Evolutionary conservation across 164 flowering plant genomes (phyloP), one percentile per base, ranked within the genome.

Genomic region (Dillenia turbinata): DNA sequence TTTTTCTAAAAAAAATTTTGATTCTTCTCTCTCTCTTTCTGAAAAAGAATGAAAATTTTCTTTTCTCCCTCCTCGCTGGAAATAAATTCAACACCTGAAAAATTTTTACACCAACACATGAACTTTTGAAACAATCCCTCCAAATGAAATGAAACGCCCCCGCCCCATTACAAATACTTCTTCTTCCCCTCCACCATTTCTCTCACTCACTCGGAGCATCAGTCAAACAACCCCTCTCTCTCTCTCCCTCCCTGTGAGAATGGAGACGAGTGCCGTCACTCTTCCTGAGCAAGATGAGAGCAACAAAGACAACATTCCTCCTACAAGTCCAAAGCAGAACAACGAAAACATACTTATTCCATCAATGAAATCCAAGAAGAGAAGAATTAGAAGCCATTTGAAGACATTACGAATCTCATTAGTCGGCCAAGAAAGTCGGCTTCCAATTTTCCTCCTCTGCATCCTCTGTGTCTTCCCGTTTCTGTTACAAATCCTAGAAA

Each of bases 271-370:
- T n/a, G 54, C 14, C 17, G 16, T 59, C 44, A 11, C 50, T 44
- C 17, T 47, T 43, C 16, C 26, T 56, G 68, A 58, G 44, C 8
- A 52, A 45, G 59, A 65, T 1, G n/a, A n/a, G n/a, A n/a, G n/a
- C n/a, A 63, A 70, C 69, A 67, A 70, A 12, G 74, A 70, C 49
- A 74, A 67, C 60, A 45, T 59, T 33, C 57, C 66, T 49, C 67
- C 70, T 61, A 52, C 58, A 47, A 47, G 69, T 52, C 11, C 66
- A 56, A 53, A 44, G 5, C 62, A 12, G 11, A 16, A 24, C 44
- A 44, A 46, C 53, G 40, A 40, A 43, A 10, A 9, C 22, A 50
- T 47, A 40, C 66, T 17, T 12, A 61, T 54, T 45, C 57, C n/a
- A 62, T 6, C 26, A 46, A n/a, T 48, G n/a, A n/a, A n/a, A n/a